Percentiles rank a stretch among this genome's conserved stretches.
Conservation (phyloP, 2,329 filamentous ascomycete genomes). For the Monilinia fructigena region DNA sequence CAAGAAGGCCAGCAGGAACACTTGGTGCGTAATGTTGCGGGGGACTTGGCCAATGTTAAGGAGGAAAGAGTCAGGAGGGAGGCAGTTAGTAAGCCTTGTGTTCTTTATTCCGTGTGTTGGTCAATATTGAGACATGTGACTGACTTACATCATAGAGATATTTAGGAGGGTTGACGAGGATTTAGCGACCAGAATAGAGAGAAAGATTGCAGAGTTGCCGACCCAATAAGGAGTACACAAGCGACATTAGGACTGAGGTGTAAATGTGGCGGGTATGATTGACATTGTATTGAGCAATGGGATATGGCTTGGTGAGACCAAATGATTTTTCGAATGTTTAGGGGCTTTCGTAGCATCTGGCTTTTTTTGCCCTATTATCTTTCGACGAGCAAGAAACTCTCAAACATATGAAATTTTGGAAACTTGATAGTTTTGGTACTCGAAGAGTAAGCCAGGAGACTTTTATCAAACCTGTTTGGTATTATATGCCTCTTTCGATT, state of each 20-base stretch:
- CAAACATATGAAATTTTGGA: background rate
- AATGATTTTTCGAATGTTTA: background rate
- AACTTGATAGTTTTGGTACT: background rate
- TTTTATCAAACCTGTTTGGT: background rate
- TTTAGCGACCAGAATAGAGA: background rate
- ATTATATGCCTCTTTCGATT: background rate
- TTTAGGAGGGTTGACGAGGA: background rate
- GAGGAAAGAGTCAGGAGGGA: background rate
- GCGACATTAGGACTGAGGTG: background rate
- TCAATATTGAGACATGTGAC: background rate
- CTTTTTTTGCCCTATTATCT: background rate
- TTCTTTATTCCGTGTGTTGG: background rate
- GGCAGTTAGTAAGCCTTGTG: conserved; percentile 2
- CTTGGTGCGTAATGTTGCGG: background rate
- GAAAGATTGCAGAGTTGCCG: background rate
- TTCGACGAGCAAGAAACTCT: background rate
- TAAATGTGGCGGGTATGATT: background rate
- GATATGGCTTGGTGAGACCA: background rate
- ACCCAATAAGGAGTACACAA: background rate
- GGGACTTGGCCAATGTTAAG: background rate
- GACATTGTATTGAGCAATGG: too few species aligned
- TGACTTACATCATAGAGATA: background rate
- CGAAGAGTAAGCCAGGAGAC: background rate
- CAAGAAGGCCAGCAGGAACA: background rate
- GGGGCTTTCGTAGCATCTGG: background rate